phyloP scores from a whole-genome alignment of 1,284 basidiomycete genomes.

The Boletus sp. region DNA sequence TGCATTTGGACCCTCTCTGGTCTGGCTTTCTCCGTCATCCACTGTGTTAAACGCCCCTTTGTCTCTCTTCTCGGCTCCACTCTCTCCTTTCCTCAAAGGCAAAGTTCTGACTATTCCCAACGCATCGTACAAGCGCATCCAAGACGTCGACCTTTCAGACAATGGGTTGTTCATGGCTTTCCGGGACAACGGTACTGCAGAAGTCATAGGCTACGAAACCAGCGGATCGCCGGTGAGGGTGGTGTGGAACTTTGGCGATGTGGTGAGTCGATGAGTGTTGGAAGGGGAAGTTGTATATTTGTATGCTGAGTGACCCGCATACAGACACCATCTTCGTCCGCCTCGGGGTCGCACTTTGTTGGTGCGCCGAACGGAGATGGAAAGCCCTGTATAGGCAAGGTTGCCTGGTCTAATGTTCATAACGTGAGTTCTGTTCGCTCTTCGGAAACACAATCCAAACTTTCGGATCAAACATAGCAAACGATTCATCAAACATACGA shows the following conservation, averaged over 20 bases:
- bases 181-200: conserved; percentile 50
- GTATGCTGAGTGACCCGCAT: conserved; percentile 6
- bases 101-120: conserved; percentile 44
- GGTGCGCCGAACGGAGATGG: conserved; percentile 60
- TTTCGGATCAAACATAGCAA: conserved; percentile 30
- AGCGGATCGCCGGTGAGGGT: conserved; percentile 41
- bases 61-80: conserved; percentile 49
- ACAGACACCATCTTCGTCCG: conserved; percentile 39
- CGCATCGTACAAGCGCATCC: conserved; percentile 43
- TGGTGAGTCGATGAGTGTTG: conserved; percentile 39
- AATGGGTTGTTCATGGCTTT: conserved; percentile 52
- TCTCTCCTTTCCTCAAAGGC: conserved; percentile 52
- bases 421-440: conserved; percentile 42
- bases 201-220: conserved; percentile 46
- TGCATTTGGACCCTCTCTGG: conserved; percentile 38
- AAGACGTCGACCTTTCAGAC: conserved; percentile 51
- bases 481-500: conserved; percentile 59
- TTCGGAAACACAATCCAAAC: not conserved
- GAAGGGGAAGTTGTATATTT: not conserved
- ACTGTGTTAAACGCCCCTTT: conserved; percentile 8
- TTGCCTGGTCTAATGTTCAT: conserved; percentile 67
- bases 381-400: conserved; percentile 59
- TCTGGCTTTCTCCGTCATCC: conserved; percentile 61
- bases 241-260: conserved; percentile 57
- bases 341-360: conserved; percentile 51